These are phyloP conservation scores for Escallonia herrerae DNA, from an alignment of 129 eudicot genomes.

Conservation along the genomic window DNA sequence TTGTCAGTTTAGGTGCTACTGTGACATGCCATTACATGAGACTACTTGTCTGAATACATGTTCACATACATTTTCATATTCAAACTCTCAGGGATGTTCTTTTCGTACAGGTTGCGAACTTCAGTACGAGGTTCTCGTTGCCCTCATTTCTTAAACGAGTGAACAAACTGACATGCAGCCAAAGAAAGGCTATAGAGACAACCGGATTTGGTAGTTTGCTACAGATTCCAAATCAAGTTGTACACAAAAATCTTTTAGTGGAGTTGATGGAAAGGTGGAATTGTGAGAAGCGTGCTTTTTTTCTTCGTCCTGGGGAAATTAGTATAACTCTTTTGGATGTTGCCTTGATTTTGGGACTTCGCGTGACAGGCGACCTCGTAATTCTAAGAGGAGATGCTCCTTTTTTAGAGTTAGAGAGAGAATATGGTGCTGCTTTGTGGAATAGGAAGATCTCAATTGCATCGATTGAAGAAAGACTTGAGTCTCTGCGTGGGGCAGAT, in stretches of 20 bases:
- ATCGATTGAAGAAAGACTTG: slow-evolving; percentile 34
- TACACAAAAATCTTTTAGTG: slow-evolving; percentile 33
- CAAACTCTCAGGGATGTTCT: background rate
- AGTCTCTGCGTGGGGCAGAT: slow-evolving; percentile 30
- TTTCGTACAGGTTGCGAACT: slow-evolving; percentile 35
- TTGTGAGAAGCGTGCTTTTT: slow-evolving; percentile 32
- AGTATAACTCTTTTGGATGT: slow-evolving; percentile 42
- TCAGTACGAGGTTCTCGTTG: slow-evolving; percentile 47
- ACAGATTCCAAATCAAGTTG: slow-evolving; percentile 23
- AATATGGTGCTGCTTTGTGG: slow-evolving; percentile 33
- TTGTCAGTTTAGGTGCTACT: background rate
- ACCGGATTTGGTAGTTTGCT: slow-evolving; percentile 53
- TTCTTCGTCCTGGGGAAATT: slow-evolving; percentile 41
- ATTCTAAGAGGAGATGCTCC: slow-evolving; percentile 26
- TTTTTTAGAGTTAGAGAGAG: slow-evolving; percentile 27
- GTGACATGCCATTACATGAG: slow-evolving; percentile 2
- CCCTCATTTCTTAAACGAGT: slow-evolving; percentile 43
- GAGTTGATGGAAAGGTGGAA: slow-evolving; percentile 60
- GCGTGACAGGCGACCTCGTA: slow-evolving; percentile 39
- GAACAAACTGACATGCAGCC: slow-evolving; percentile 26
- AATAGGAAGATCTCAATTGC: slow-evolving; percentile 31
- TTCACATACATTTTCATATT: no score
- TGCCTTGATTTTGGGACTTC: slow-evolving; percentile 49
- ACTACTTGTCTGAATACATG: background rate
- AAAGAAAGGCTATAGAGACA: slow-evolving; percentile 26